Conservation (phyloP, 495 filamentous ascomycete genomes). For the Penicillium arizonense region DNA sequence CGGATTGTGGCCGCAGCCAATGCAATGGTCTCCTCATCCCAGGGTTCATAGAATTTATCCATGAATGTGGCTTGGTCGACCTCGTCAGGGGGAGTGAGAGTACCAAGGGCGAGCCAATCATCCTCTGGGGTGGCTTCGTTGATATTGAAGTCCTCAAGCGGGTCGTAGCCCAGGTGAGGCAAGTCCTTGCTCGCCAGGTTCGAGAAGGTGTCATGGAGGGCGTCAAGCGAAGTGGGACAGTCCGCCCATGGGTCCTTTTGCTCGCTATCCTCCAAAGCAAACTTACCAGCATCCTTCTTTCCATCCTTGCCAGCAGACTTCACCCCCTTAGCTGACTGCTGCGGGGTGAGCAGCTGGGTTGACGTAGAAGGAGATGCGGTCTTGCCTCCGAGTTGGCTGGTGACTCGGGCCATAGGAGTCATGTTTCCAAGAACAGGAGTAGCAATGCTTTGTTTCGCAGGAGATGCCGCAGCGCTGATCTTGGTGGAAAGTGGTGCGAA, state of each 20-base stretch:
- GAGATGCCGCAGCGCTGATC: conserved; percentile 22
- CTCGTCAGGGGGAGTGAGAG: conserved; percentile 31
- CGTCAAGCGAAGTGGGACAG: conserved; percentile 40
- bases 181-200: conserved; percentile 26
- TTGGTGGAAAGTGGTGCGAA: conserved; percentile 16
- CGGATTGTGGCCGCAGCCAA: conserved; percentile 15
- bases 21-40: conserved; percentile 18
- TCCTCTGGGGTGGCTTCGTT: conserved; percentile 44
- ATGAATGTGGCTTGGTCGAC: conserved; percentile 8
- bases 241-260: conserved; percentile 41
- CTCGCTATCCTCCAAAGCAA: conserved; percentile 7
- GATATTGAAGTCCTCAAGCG: conserved; percentile 44
- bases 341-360: conserved; percentile 42
- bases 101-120: conserved; percentile 31
- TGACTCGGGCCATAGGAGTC: conserved; percentile 43
- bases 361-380: conserved; percentile 39
- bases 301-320: conserved; percentile 31
- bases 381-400: conserved; percentile 39
- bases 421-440: conserved; percentile 34
- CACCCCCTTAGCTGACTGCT: conserved; percentile 27
- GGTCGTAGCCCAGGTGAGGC: conserved; percentile 29
- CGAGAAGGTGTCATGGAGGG: conserved; percentile 43
- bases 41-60: conserved; percentile 14
- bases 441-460: conserved; percentile 33
- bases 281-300: conserved; percentile 30